These are phyloP conservation scores for Jacaranda copaia DNA, from an alignment of 257 asterid genomes.

Conservation along the genomic window DNA sequence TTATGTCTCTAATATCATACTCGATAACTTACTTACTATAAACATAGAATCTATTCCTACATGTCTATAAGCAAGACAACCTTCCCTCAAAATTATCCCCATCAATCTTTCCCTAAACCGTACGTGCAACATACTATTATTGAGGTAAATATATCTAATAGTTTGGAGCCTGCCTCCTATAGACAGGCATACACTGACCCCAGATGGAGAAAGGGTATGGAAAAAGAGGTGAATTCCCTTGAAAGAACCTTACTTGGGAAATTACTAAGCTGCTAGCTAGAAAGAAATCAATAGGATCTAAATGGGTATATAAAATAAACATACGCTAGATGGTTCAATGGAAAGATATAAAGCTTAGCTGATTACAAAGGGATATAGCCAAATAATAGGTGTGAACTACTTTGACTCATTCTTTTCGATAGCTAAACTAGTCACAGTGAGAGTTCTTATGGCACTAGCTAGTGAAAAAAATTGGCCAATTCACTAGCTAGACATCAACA, in stretches of 20 bases:
- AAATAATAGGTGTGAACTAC: neutral
- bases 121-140: too few species aligned
- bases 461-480: neutral
- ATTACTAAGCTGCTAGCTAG: too few species aligned
- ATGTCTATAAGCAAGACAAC: too few species aligned
- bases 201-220: neutral
- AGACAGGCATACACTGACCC: neutral
- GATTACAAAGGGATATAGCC: neutral
- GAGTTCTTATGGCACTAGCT: neutral
- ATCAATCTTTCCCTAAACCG: too few species aligned
- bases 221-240: neutral
- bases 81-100: too few species aligned
- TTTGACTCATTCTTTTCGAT: neutral
- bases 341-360: neutral
- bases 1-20: too few species aligned
- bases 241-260: neutral
- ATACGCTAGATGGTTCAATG: neutral
- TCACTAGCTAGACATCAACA: too few species aligned
- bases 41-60: too few species aligned
- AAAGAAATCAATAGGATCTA: neutral
- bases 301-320: neutral
- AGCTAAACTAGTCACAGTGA: too few species aligned
- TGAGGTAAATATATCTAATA: neutral
- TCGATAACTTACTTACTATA: too few species aligned
- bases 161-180: neutral